phyloP scores from a whole-genome alignment of 768 basidiomycete species.

The Boletus coccyginus region DNA sequence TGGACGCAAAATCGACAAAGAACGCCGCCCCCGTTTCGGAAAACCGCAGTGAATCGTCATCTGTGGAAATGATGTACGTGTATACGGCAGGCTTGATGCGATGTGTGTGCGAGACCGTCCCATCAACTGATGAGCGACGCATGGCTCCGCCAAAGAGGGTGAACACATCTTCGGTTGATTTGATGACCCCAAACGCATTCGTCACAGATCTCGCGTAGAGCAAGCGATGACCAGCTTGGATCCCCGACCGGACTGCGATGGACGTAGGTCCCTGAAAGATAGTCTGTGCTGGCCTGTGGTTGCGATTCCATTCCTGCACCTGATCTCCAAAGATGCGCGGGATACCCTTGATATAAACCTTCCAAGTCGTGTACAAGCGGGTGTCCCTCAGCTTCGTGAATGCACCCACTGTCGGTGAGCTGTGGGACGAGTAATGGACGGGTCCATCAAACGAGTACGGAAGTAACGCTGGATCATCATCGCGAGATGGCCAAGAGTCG shows the following conservation, averaged over 20 bases:
- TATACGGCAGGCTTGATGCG: constrained; percentile 81
- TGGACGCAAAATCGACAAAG: constrained; percentile 83
- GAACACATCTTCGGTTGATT: constrained; percentile 45
- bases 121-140: constrained; percentile 11
- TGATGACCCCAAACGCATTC: constrained; percentile 62
- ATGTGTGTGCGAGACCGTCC: constrained; percentile 24
- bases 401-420: constrained; percentile 65
- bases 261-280: constrained; percentile 65
- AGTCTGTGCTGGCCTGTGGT: constrained; percentile 66
- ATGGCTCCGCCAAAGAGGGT: constrained; percentile 49
- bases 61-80: constrained; percentile 77
- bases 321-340: constrained; percentile 56
- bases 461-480: constrained; percentile 35
- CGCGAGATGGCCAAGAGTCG: constrained; percentile 45
- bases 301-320: constrained; percentile 63
- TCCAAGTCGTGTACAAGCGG: constrained; percentile 79
- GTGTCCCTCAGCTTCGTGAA: constrained; percentile 60
- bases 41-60: constrained; percentile 76
- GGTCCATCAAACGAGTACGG: constrained; percentile 75
- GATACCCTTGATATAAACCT: constrained; percentile 60
- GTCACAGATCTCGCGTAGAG: constrained; percentile 66
- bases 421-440: constrained; percentile 67
- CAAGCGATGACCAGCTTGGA: constrained; percentile 71
- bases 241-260: constrained; percentile 61
- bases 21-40: constrained; percentile 87